Base-by-base conservation (phyloP, 768 basidiomycete genomes). In the Tylopilus balloui region DNA sequence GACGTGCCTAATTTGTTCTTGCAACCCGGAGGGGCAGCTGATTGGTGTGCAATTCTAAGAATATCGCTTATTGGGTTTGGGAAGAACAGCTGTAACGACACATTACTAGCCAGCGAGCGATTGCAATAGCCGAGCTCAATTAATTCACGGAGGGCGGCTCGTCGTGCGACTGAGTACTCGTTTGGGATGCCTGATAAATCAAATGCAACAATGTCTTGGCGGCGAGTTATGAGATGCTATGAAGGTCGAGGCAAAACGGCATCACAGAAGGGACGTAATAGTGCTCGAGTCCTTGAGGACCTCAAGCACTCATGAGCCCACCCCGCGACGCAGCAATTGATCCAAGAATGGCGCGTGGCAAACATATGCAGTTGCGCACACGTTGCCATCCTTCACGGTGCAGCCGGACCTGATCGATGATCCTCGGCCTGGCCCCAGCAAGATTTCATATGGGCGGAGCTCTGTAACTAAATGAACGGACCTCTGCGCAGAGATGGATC, bases 121-220 rank as follows among this genome's bases (percentile, higher is more conserved):
- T 52, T 57, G 54, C 46, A 57, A 57, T 63, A 66, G 61, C 66
- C 65, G 65, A 69, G 40, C 42, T 66, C 58, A 53, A 60, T 68
- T 67, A 69, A 67, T 67, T 68, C 56, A 56, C 50, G 54, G 52
- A 59, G 50, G 45, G 52, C 53, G 55, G 56, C 42, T 57, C 34
- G 60, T 63, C 55, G 61, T 52, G 43, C 48, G 55, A 60, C 55
- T 45, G 45, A 45, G 40, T 60, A 45, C 37, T 53, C 51, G 54
- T 69, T 69, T 58, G 55, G 61, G 67, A 58, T 57, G 50, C 42
- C 59, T 65, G 50, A 49, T 54, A 65, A 58, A 68, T 65, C 51
- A 65, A 65, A 56, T 56, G 29, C 50, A 48, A 62, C 64, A 58
- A 62, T 63, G 54, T 65, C 54, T 54, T 41, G 50, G 41, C 50